Conservation (phyloP, 2,329 filamentous ascomycete species). For the Ilyonectria mors-panacis region DNA sequence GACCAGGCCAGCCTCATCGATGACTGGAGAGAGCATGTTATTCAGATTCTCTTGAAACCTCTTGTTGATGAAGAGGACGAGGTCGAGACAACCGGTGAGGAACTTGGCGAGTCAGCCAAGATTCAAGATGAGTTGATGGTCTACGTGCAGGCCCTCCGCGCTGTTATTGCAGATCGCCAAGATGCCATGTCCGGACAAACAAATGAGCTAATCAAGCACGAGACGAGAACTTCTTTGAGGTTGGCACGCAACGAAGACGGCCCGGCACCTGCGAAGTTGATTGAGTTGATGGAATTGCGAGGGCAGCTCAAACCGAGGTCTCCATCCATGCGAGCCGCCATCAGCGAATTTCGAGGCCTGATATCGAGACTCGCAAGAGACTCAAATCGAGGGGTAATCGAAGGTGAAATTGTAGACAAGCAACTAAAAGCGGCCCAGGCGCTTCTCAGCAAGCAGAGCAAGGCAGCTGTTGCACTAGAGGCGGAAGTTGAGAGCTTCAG, state of each 20-base stretch:
- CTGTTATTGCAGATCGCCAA: constrained; percentile 83
- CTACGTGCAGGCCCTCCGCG: constrained; percentile 84
- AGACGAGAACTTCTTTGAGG: constrained; percentile 74
- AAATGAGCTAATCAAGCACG: constrained; percentile 82
- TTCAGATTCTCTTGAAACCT: constrained; percentile 79
- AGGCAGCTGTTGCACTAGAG: constrained; percentile 66
- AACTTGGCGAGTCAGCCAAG: constrained; percentile 90
- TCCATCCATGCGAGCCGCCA: constrained; percentile 78
- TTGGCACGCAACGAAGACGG: constrained; percentile 76
- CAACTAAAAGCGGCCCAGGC: constrained; percentile 75
- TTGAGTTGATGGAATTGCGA: constrained; percentile 67
- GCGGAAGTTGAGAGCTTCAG: constrained; percentile 84
- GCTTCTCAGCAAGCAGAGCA: constrained; percentile 66
- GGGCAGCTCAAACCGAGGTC: constrained; percentile 65
- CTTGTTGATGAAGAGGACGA: constrained; percentile 86
- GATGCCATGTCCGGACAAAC: constrained; percentile 81
- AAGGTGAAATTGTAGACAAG: constrained; percentile 75
- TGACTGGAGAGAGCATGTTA: constrained; percentile 81
- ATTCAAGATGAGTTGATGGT: constrained; percentile 91
- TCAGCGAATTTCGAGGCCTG: constrained; percentile 79
- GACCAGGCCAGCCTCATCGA: constrained; percentile 79
- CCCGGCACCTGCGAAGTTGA: constrained; percentile 76
- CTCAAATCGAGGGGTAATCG: constrained; percentile 71
- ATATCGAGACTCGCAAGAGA: constrained; percentile 65
- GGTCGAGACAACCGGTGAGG: constrained; percentile 85